Evolutionary conservation across 352 stramenopile species (phyloP).

Genomic region (Phytophthora hibernalis): DNA sequence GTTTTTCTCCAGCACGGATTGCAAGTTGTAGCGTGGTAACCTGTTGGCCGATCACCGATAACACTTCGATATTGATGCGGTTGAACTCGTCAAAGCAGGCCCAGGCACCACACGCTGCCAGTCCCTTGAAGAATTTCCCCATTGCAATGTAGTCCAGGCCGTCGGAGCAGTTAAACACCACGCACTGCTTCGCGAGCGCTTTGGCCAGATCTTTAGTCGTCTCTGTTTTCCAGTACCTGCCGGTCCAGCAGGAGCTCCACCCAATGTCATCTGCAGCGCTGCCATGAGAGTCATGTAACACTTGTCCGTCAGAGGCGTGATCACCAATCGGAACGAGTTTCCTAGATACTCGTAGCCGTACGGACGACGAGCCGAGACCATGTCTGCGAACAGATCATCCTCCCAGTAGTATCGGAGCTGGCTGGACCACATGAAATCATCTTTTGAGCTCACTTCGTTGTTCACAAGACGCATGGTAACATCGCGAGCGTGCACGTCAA

Average conservation of each 20-base stretch:
- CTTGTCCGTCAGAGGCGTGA: slow-evolving; percentile 96
- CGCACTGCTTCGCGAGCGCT: slow-evolving; percentile 94
- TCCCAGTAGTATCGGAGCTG: slow-evolving; percentile 97
- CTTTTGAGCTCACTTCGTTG: slow-evolving; percentile 86
- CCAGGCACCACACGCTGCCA: slow-evolving; percentile 94
- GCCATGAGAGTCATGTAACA: slow-evolving; percentile 97
- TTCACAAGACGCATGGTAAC: slow-evolving; percentile 90
- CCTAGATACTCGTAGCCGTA: slow-evolving; percentile 97
- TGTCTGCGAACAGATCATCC: slow-evolving; percentile 86
- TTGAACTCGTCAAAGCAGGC: slow-evolving; percentile 98
- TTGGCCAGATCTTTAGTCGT: slow-evolving; percentile 95
- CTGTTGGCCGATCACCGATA: slow-evolving; percentile 89
- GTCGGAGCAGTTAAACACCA: slow-evolving; percentile 97
- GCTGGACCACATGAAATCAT: slow-evolving; percentile 95
- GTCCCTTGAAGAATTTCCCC: slow-evolving; percentile 94
- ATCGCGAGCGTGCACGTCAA: slow-evolving; percentile 95
- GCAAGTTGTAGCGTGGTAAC: slow-evolving; percentile 89
- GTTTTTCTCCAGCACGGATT: slow-evolving; percentile 86
- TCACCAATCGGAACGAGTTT: slow-evolving; percentile 95
- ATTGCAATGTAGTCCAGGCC: slow-evolving; percentile 96
- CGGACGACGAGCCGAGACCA: slow-evolving; percentile 90
- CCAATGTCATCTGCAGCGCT: slow-evolving; percentile 95
- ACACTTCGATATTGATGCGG: slow-evolving; percentile 95
- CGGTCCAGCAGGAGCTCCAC: slow-evolving; percentile 91
- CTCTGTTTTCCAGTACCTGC: slow-evolving; percentile 95